Base-by-base conservation (phyloP, 2,329 filamentous ascomycete genomes). In the Monosporascus sp. region DNA sequence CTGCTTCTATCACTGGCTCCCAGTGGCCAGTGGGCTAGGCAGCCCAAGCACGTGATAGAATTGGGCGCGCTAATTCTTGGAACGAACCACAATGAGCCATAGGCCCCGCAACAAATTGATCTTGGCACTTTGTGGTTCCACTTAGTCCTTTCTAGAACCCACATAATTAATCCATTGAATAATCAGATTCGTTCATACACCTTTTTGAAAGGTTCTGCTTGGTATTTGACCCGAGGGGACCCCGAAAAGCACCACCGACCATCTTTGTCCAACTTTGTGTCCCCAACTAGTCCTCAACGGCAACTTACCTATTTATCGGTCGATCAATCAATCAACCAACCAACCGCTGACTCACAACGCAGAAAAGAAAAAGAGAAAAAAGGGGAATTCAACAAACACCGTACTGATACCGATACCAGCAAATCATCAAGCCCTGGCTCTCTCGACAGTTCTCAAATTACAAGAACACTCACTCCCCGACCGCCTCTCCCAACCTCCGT, bases 401-500 rank as follows among this genome's bases (percentile, higher is more conserved):
- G 27, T 31, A 11, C 31, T 35, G 11, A 35, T 35, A 35, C 9
- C 4, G 31, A 35, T 14, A 14, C 31, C 31, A 35, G 31, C 31
- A 35, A 5, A 35, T 35, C 31, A 14, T 35, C 31, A 35, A 2
- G 11, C 9, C 14, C 31, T 35, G 31, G 31, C 31, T 35, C 31
- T 14, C 31, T 14, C 5, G 9, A 35, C 11, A 35, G 31, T 35
- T 35, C 31, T 35, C 11, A 14, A 14, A 24, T 8, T 20, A 16
- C 17, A 41, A 41, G 17, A 41, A 41, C 38, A 19, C 31, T 41
- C 38, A 40, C 37, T 16, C n/a, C 41, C 37, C 22, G 11, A 53
- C 37, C 49, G 46, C 50, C 48, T 51, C 47, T 45, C 47, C 37
- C 14, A 48, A 35, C 50, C 37, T 43, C 51, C 22, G 37, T 27